Evolutionary conservation across 176 grass and related monocot genomes (phyloP).

Genomic region (Eleusine indica): DNA sequence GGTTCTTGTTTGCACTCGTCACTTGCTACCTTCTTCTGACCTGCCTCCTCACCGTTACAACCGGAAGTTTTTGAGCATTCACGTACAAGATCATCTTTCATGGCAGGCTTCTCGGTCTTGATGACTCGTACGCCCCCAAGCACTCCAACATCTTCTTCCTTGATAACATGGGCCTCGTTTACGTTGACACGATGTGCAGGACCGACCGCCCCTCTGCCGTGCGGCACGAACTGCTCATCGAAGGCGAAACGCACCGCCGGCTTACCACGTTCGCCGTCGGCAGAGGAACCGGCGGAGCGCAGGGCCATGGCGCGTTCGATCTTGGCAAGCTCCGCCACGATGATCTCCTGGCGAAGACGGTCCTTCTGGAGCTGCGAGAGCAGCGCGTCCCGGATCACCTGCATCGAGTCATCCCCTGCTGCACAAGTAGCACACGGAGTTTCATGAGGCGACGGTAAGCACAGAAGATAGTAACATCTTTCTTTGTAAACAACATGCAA

Average conservation of each 20-base stretch:
- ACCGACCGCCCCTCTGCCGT: not conserved
- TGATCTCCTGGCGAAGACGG: constrained; percentile 44
- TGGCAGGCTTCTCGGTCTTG: not conserved
- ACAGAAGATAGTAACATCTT: not conserved
- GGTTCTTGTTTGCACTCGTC: constrained; percentile 13
- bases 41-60: not conserved
- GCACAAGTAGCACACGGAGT: not conserved
- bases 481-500: not conserved
- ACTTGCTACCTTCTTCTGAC: constrained; percentile 6
- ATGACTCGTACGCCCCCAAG: not conserved
- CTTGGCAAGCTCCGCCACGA: constrained; percentile 41
- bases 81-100: not conserved
- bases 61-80: not conserved
- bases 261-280: not conserved
- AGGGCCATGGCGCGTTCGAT: constrained; percentile 43
- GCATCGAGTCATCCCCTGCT: constrained; percentile 3
- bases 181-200: not conserved
- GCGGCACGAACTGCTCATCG: not conserved
- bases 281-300: not conserved
- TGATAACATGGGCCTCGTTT: not conserved
- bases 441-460: too few relatives aligned
- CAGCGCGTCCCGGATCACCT: constrained; percentile 43
- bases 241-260: not conserved
- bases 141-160: not conserved
- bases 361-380: constrained; percentile 46